Conservation (phyloP, 2,329 filamentous ascomycete genomes). For the Chrysosporium queenslandicum region DNA sequence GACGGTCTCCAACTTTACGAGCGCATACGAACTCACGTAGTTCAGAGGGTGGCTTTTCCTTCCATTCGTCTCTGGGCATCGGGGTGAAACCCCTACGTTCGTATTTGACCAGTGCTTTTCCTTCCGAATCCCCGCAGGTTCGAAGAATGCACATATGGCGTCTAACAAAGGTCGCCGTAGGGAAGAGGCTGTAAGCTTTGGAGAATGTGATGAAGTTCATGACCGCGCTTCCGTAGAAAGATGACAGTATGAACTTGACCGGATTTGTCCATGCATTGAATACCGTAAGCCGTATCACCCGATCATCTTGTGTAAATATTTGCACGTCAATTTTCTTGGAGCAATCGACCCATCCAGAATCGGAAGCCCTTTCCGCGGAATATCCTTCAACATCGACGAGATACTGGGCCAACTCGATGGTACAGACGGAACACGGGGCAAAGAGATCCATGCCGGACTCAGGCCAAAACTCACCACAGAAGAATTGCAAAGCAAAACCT, state of each 20-base stretch:
- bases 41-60: not conserved
- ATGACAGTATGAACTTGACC: not conserved
- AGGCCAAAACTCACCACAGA: not conserved
- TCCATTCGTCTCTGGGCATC: not conserved
- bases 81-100: not conserved
- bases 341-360: not conserved
- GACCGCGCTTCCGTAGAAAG: conserved; percentile 2
- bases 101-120: not conserved
- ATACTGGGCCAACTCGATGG: not conserved
- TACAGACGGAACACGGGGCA: not conserved
- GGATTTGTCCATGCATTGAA: not conserved
- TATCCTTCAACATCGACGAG: conserved; percentile 1
- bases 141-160: not conserved
- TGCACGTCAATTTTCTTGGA: not conserved
- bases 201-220: conserved; percentile 8
- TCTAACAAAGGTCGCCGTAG: not conserved
- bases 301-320: not conserved
- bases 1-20: conserved; percentile 3
- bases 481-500: conserved; percentile 1
- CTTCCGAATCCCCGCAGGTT: not conserved
- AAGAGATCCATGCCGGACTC: not conserved
- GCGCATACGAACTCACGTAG: not conserved
- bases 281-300: not conserved
- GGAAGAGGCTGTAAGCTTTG: conserved; percentile 2
- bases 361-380: not conserved